Base-by-base conservation (phyloP, 352 stramenopile genomes). In the Globisporangium megalacanthum region DNA sequence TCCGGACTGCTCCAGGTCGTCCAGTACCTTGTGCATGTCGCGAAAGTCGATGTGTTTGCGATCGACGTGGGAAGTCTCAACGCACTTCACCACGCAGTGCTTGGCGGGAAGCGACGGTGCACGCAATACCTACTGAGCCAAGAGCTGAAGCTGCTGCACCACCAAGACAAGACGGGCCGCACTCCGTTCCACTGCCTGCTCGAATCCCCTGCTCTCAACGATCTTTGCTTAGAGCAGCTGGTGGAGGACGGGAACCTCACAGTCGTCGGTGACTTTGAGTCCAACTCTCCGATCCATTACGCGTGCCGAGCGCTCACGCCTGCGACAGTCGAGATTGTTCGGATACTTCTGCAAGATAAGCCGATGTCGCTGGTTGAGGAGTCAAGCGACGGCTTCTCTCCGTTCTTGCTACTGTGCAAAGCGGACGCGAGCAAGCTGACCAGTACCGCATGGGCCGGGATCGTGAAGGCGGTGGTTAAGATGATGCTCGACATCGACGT, bases 111-210 rank as follows among this genome's bases (percentile, higher is more conserved):
- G 10, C 10, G 69, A 4, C 41, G 36, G 10, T 75, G 73, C 36
- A 79, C 69, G 49, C 52, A 51, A 3, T 59, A 75, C 35, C 61
- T 90, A 22, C 50, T 88, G 3, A 73, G 72, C 17, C 63, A 68
- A 9, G 65, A 81, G 37, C 54, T 48, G 56, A 76, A 67, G 20
- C 58, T 88, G 25, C 54, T 88, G 6, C 52, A 68, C 19, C 72
- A 86, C 25, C 72, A 83, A 68, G 76, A 88, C 61, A 61, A 81
- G 31, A 64, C 31, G 1, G 80, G 80, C 4, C 64, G 66, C 17
- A 84, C 75, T 56, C 76, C 80, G 13, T 70, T 88, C 54, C 80
- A 89, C 48, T 68, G 62, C 8, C 74, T 91, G 66, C 61, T 91
- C 17, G 57, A 62, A 52, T 88, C 78, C 1, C 3, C 45, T 1